Evolutionary conservation across 352 stramenopile species (phyloP).

Genomic region (Pythium dissotocum): DNA sequence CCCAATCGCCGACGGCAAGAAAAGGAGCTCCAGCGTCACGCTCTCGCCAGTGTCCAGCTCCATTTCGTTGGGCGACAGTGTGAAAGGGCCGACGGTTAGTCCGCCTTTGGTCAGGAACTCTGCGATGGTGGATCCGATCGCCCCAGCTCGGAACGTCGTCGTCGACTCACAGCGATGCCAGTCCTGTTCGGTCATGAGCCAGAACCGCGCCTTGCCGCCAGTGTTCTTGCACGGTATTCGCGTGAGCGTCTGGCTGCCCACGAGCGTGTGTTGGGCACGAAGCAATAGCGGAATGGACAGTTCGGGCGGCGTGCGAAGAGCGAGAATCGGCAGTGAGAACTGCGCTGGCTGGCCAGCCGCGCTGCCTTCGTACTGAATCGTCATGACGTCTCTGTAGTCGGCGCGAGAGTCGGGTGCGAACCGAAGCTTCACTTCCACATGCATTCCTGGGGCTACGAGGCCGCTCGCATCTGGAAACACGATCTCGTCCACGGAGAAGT

Average conservation of each 20-base stretch:
- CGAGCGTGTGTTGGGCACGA: conserved; percentile 55
- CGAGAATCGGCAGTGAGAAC: conserved; percentile 48
- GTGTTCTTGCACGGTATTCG: conserved; percentile 56
- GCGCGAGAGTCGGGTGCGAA: conserved; percentile 75
- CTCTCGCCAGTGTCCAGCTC: conserved; percentile 47
- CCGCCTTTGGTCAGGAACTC: conserved; percentile 4
- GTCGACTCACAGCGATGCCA: conserved; percentile 46
- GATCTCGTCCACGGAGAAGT: conserved; percentile 62
- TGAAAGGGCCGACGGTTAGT: conserved; percentile 49
- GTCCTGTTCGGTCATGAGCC: conserved; percentile 60
- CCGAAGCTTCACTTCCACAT: conserved; percentile 53
- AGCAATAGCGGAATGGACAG: conserved; percentile 68
- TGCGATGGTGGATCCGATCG: background rate
- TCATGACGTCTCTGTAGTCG: conserved; percentile 70
- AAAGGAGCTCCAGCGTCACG: conserved; percentile 51
- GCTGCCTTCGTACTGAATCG: conserved; percentile 51
- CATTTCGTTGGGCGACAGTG: conserved; percentile 53
- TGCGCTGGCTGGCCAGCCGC: conserved; percentile 16
- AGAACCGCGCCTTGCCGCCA: conserved; percentile 66
- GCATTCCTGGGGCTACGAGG: conserved; percentile 70
- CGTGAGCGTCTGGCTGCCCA: conserved; percentile 53
- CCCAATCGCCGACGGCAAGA: conserved; percentile 53
- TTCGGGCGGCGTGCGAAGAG: conserved; percentile 52
- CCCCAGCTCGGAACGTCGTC: conserved; percentile 1
- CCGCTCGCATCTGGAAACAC: conserved; percentile 55